These are phyloP conservation scores for Cajanus cajan DNA, from an alignment of 306 rosid genomes.

Conservation along the genomic window DNA sequence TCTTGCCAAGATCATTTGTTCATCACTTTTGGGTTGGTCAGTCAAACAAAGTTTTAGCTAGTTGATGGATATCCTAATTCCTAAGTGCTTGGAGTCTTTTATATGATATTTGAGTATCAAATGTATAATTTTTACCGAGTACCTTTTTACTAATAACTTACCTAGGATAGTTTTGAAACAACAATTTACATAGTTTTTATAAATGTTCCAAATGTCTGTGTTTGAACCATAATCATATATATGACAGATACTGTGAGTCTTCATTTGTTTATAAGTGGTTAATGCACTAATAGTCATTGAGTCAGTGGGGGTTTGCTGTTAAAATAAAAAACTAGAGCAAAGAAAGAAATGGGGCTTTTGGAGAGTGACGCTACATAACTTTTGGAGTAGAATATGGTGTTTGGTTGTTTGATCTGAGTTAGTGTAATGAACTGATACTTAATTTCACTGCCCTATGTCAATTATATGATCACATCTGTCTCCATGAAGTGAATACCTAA, in stretches of 20 bases:
- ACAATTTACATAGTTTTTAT: neutral
- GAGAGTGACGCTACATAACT: neutral
- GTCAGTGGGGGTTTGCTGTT: slow-evolving; percentile 8
- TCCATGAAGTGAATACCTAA: neutral
- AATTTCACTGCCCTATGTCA: neutral
- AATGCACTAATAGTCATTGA: neutral
- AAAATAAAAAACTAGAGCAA: neutral
- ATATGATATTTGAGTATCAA: neutral
- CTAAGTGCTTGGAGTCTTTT: slow-evolving; percentile 11
- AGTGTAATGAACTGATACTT: slow-evolving; percentile 15
- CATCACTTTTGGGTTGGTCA: neutral
- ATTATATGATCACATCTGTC: slow-evolving; percentile 20
- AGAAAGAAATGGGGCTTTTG: slow-evolving; percentile 12
- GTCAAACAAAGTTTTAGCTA: neutral
- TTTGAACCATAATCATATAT: neutral
- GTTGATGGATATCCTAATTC: slow-evolving; percentile 15
- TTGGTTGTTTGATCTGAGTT: slow-evolving; percentile 17
- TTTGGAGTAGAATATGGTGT: neutral
- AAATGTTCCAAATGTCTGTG: neutral
- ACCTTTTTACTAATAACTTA: neutral
- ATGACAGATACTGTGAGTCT: neutral
- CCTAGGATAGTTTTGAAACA: neutral
- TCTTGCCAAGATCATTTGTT: neutral
- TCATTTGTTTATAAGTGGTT: neutral
- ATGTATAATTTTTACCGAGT: neutral